phyloP scores from a whole-genome alignment of 2,329 filamentous ascomycete genomes.

The Dothidotthia symphoricarpi region DNA sequence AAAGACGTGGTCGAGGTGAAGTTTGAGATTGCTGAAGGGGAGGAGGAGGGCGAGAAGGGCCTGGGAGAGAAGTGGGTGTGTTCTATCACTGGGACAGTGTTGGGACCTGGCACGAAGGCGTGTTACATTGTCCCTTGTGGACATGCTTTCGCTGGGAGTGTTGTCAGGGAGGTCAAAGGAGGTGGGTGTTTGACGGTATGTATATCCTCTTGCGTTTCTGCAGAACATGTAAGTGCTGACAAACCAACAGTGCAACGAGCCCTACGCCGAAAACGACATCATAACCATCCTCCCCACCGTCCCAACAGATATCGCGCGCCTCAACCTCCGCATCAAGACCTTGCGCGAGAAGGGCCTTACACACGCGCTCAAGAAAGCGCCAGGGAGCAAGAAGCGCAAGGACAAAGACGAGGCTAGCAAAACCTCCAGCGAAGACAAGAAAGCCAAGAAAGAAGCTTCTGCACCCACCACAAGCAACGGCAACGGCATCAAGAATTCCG shows the following conservation, averaged over 20 bases:
- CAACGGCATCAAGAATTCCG: constrained; percentile 78
- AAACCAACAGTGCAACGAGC: constrained; percentile 64
- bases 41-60: constrained; percentile 41
- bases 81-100: constrained; percentile 79
- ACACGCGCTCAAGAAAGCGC: constrained; percentile 82
- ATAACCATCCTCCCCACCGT: constrained; percentile 76
- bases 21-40: constrained; percentile 59
- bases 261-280: constrained; percentile 71
- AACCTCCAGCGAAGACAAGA: constrained; percentile 42
- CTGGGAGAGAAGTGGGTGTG: constrained; percentile 69
- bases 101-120: constrained; percentile 75
- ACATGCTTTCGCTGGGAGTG: constrained; percentile 86
- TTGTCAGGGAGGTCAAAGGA: constrained; percentile 73
- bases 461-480: constrained; percentile 4
- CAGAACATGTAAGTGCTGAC: constrained; percentile 10
- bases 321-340: constrained; percentile 66
- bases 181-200: constrained; percentile 60
- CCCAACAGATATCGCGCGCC: constrained; percentile 66
- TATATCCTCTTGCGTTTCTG: not conserved
- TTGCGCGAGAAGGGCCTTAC: constrained; percentile 71
- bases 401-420: constrained; percentile 50
- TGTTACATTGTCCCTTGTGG: constrained; percentile 94
- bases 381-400: constrained; percentile 69
- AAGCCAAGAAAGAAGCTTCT: constrained; percentile 39
- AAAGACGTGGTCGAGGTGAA: constrained; percentile 86